Evolutionary conservation across 441 rosid species (phyloP).

Genomic region (Bocquillonia castaneifolia): DNA sequence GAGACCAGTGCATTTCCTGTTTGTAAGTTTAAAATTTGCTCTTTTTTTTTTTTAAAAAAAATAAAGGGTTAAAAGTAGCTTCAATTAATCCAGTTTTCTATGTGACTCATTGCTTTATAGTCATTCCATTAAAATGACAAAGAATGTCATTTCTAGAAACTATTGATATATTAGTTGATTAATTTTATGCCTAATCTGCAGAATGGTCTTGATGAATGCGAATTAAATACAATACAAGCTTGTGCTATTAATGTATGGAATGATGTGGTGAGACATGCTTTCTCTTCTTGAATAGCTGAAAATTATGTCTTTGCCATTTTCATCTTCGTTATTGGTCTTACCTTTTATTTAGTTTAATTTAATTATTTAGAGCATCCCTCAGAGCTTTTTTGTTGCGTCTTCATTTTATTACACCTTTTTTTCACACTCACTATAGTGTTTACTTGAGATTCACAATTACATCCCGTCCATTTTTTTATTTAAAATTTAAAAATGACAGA

Average conservation of each 20-base stretch:
- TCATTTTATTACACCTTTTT: too few relatives aligned
- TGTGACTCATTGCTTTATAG: background rate
- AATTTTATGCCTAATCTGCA: conserved; percentile 23
- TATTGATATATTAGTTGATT: background rate
- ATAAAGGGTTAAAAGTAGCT: too few relatives aligned
- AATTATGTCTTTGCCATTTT: background rate
- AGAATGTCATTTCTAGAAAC: background rate
- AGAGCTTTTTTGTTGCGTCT: too few relatives aligned
- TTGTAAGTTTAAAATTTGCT: background rate
- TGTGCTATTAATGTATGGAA: conserved; percentile 39
- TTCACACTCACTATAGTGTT: too few relatives aligned
- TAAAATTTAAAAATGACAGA: too few relatives aligned
- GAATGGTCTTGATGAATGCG: conserved; percentile 48
- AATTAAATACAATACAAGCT: conserved; percentile 41
- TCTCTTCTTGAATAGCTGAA: background rate
- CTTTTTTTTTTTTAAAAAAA: too few relatives aligned
- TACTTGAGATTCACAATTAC: too few relatives aligned
- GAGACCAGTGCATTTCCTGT: background rate
- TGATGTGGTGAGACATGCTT: conserved; percentile 33
- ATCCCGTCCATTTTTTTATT: too few relatives aligned
- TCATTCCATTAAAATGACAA: background rate
- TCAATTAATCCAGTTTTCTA: background rate
- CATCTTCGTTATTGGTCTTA: background rate
- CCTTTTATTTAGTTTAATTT: too few relatives aligned
- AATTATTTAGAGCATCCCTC: too few relatives aligned